These are phyloP conservation scores for Salix purpurea DNA, from an alignment of 345 rosid genomes.

Conservation along the genomic window DNA sequence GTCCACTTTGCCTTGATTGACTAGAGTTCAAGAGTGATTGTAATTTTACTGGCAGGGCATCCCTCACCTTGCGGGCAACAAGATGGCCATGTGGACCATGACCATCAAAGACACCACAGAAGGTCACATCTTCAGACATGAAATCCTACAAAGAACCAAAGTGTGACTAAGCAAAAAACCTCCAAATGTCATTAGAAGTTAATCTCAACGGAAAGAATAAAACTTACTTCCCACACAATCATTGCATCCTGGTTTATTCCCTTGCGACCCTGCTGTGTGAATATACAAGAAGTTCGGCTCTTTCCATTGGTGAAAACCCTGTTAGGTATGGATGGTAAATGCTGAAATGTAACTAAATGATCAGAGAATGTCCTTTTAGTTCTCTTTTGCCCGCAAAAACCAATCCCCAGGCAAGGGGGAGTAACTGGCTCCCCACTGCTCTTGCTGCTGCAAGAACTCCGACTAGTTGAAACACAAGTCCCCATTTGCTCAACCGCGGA, in stretches of 20 bases:
- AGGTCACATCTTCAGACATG: conserved; percentile 78
- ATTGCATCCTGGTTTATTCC: conserved; percentile 97
- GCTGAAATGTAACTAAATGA: conserved; percentile 50
- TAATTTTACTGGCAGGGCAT: conserved; percentile 74
- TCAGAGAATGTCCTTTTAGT: conserved; percentile 71
- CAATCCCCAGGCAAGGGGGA: conserved; percentile 50
- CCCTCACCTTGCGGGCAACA: conserved; percentile 95
- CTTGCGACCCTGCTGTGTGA: conserved; percentile 97
- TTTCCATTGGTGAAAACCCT: conserved; percentile 75
- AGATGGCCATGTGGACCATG: conserved; percentile 99
- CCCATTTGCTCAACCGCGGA: conserved; percentile 69
- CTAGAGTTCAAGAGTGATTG: conserved; percentile 52
- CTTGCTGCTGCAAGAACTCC: conserved; percentile 68
- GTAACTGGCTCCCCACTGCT: conserved; percentile 65
- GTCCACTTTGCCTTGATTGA: conserved; percentile 50
- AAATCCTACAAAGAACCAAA: conserved; percentile 61
- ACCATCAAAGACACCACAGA: conserved; percentile 97
- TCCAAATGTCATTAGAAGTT: conserved; percentile 11
- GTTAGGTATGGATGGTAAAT: conserved; percentile 68
- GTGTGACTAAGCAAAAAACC: conserved; percentile 7
- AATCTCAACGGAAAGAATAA: conserved; percentile 15
- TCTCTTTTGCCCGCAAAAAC: conserved; percentile 65
- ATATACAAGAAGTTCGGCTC: conserved; percentile 79
- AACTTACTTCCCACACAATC: conserved; percentile 98
- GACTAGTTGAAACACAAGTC: conserved; percentile 79